Evolutionary conservation across 306 rosid species (phyloP), one percentile per base, ranked within the genome.

Genomic region (Inga leiocalycina): DNA sequence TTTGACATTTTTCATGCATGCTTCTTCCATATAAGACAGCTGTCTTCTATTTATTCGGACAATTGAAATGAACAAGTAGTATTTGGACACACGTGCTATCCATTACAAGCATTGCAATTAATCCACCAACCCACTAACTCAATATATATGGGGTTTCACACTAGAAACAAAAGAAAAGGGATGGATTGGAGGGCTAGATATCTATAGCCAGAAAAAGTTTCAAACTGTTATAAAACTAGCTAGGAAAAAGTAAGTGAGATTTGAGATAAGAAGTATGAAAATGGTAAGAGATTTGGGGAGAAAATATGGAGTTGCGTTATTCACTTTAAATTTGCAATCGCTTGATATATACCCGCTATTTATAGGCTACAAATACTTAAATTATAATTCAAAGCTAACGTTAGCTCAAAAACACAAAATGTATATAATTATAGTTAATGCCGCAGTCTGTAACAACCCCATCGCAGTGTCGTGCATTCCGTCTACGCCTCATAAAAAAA

Each of bases 51-150:
- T 83, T 70, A 41, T 19, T 66, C 32, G 49, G 70, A 82, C 82
- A 87, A 10, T 2, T 71, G 22, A 68, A 76, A 56, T 87, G 87
- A 35, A 65, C 15, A 85, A 79, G 81, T 82, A 30, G 57, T 81
- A 69, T 76, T 83, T 83, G 79, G 88, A 91, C 83, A 81, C 93
- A 83, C 92, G 90, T 91, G 92, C 87, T 79, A 77, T 82, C 89
- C 87, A 81, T 79, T 14, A 62, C 12, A 46, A 81, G 81, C 79
- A 80, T 69, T 81, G 77, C 79, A 71, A 81, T 77, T 75, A 80
- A 80, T 68, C 66, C 43, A 88, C 80, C 72, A 74, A 80, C 83
- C 86, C 84, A 80, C 80, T 81, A 68, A 72, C 82, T 80, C 89
- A 7, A 77, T 8, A 1, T 10, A 83, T 75, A 84, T 77, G 83